phyloP scores from a whole-genome alignment of 345 rosid species.

The Populus alba region DNA sequence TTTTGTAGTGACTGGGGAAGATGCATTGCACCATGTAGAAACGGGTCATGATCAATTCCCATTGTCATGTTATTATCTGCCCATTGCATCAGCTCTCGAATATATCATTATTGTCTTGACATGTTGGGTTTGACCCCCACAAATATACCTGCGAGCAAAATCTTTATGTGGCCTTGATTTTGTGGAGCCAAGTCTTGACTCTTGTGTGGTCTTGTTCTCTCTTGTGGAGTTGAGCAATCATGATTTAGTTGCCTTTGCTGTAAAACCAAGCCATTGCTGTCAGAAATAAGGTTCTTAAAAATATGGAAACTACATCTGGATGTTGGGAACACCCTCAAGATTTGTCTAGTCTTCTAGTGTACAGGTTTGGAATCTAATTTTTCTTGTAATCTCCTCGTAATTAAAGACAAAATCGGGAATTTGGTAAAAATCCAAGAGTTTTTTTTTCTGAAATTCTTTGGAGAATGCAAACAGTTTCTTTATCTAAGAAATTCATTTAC shows the following conservation, averaged over 20 bases:
- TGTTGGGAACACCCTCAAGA: too few relatives aligned
- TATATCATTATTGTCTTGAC: background rate
- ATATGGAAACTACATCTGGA: background rate
- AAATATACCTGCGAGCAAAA: background rate
- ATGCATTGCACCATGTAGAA: constrained; percentile 2
- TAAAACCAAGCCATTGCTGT: background rate
- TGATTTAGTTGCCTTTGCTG: background rate
- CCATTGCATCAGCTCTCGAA: background rate
- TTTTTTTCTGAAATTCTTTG: too few relatives aligned
- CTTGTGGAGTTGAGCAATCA: background rate
- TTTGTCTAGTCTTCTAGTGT: too few relatives aligned
- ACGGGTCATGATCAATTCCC: background rate
- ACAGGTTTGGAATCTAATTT: too few relatives aligned
- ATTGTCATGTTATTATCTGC: background rate
- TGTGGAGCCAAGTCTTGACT: background rate
- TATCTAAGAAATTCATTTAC: too few relatives aligned
- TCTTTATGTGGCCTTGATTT: background rate
- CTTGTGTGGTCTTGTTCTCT: background rate
- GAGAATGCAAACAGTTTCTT: too few relatives aligned
- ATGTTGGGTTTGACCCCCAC: background rate
- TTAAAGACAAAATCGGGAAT: too few relatives aligned
- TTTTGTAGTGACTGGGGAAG: background rate
- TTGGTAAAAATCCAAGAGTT: too few relatives aligned
- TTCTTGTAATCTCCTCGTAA: too few relatives aligned
- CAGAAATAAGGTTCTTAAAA: background rate